Base-by-base conservation (phyloP, 1,139 yeast species). In the Dujonia santamariae region DNA sequence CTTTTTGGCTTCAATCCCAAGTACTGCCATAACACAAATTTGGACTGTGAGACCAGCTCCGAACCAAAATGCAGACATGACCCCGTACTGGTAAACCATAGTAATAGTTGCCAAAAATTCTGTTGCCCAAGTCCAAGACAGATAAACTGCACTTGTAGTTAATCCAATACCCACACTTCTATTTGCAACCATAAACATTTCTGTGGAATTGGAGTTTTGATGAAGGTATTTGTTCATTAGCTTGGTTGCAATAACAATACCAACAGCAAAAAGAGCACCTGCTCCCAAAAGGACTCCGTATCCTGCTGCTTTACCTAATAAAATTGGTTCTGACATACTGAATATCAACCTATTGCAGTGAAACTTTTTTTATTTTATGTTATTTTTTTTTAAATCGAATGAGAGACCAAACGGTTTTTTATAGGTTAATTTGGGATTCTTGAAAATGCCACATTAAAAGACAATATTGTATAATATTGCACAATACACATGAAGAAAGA, bases 111-210 rank as follows among this genome's bases (percentile, higher is more conserved):
- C 50, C 24, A 56, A 42, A 14, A 59, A 47, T 35, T 57, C 63
- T 12, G 59, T 56, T 11, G 61, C 59, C 63, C 63, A 58, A 6
- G 59, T 47, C 63, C 63, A 58, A 15, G 53, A 44, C 24, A 50
- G 45, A 37, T 55, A 57, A 15, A 56, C 58, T 7, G 61, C 56
- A 25, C 55, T 50, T 1, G 61, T 56, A 6, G 56, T 47, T 25
- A 58, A 47, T 9, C 56, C 52, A 3, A 50, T 44, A 2, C 59
- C 58, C 7, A 59, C 56, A 4, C 46, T 39, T 40, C 64, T 42
- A 30, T 55, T 53, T 8, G 63, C 62, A 26, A 56, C 63, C 42
- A 54, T 47, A 32, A 59, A 59, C 30, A 53, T 54, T 41, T 59
- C 64, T 1, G 63, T 58, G 9, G 55, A 54, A 17, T 54, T 46